These are phyloP conservation scores for Phoenix dactylifera DNA, from an alignment of 176 grass and related monocot genomes.

Conservation along the genomic window DNA sequence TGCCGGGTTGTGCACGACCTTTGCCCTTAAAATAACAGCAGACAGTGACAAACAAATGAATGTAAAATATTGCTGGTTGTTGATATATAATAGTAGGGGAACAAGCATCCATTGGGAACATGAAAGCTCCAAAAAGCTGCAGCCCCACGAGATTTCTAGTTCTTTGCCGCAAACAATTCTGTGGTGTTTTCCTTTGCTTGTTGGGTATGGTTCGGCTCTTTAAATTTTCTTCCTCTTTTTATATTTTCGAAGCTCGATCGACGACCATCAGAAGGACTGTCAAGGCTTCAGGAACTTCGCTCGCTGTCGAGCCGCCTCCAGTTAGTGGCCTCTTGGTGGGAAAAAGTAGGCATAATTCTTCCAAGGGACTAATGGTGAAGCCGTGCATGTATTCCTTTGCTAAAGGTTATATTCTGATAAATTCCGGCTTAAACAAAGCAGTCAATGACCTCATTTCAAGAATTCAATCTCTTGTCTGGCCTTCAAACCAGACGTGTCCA, in stretches of 20 bases:
- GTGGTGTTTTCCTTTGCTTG: neutral
- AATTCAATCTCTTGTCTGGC: no score
- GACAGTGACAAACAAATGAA: neutral
- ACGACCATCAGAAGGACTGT: neutral
- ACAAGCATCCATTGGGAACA: neutral
- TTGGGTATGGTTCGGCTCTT: neutral
- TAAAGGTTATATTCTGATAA: no score
- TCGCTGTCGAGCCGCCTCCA: neutral
- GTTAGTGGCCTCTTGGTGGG: no score
- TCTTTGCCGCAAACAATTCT: neutral
- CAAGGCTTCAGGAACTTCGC: neutral
- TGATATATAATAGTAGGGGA: no score
- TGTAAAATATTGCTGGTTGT: neutral
- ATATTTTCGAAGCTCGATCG: neutral
- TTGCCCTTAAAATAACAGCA: neutral
- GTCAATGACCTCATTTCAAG: no score
- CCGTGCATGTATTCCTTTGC: no score
- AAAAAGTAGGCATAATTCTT: no score
- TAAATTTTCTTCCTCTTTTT: neutral
- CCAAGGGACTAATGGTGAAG: no score
- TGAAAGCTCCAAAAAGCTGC: neutral
- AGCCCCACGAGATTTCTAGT: neutral
- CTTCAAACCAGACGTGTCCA: no score
- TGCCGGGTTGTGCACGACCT: neutral
- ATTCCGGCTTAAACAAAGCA: no score